These are phyloP conservation scores for Hypoxylon perforatum DNA, from an alignment of 495 filamentous ascomycete species.

Conservation along the genomic window DNA sequence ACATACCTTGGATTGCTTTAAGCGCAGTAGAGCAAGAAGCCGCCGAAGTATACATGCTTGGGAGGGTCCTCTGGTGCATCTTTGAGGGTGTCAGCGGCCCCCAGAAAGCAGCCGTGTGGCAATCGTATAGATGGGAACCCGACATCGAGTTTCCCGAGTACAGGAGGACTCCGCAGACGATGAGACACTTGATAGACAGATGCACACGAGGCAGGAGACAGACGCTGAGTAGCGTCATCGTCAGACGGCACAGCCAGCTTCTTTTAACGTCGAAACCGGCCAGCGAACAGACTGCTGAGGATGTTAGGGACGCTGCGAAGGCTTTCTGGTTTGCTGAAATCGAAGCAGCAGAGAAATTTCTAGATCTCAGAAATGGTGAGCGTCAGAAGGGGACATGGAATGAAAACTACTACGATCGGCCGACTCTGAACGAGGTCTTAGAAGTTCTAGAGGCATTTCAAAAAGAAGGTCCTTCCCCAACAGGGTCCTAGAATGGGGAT, in stretches of 20 bases:
- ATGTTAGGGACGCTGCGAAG: slow-evolving; percentile 47
- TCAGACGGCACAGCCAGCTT: slow-evolving; percentile 52
- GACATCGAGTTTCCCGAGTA: slow-evolving; percentile 60
- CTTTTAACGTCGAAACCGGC: slow-evolving; percentile 42
- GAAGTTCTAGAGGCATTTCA: slow-evolving; percentile 38
- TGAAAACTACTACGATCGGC: slow-evolving; percentile 55
- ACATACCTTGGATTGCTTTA: slow-evolving; percentile 58
- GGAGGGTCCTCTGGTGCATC: slow-evolving; percentile 62
- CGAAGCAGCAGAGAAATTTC: slow-evolving; percentile 52
- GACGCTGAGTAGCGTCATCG: slow-evolving; percentile 48
- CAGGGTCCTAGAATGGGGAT: background rate
- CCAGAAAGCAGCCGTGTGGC: slow-evolving; percentile 59
- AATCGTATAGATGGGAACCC: slow-evolving; percentile 59
- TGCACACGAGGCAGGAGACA: slow-evolving; percentile 57
- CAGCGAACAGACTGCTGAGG: slow-evolving; percentile 37
- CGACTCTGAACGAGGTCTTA: slow-evolving; percentile 50
- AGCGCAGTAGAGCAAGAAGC: slow-evolving; percentile 57
- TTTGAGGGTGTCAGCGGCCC: slow-evolving; percentile 62
- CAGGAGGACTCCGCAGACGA: slow-evolving; percentile 47
- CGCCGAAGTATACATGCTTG: slow-evolving; percentile 64
- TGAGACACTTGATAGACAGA: slow-evolving; percentile 54
- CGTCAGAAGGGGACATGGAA: slow-evolving; percentile 52
- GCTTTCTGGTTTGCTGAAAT: slow-evolving; percentile 57
- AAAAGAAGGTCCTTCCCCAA: slow-evolving; percentile 1
- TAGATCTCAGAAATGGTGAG: slow-evolving; percentile 44